Evolutionary conservation across 345 rosid species (phyloP), one percentile per base, ranked within the genome.

Genomic region (Populus ilicifolia): DNA sequence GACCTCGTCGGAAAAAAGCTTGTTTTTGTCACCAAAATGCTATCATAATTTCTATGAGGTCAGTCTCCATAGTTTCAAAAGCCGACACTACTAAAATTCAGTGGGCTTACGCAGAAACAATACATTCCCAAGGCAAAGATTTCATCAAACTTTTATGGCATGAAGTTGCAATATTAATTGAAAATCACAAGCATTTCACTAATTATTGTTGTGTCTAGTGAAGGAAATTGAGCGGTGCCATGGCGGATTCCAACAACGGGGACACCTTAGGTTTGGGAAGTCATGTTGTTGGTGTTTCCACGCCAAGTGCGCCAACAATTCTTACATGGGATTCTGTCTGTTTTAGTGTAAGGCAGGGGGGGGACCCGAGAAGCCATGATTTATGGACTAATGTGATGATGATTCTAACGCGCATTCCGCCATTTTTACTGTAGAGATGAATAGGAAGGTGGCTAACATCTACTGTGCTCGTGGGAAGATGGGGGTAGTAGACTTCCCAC

Each of bases 401-500:
- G 61, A 50, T 50, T 5, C 56, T 5, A 5, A 50, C 18, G 56
- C 56, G 5, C 6, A 50, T 50, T 50, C 21, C 56, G 18, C n/a
- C 21, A 1, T 16, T 17, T 5, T 0, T 0, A 35, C 27, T 35
- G 23, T 52, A 8, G 1, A 52, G 61, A 6, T 54, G 61, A 54
- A 21, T 8, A 2, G 11, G 61, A 29, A 7, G 61, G 12, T 21
- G 25, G 23, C 27, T 33, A 9, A 29, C 5, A 16, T 13, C 1
- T 16, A 18, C 27, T 17, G 17, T 46, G 67, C 75, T 20, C 68
- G 73, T 62, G 79, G 39, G 77, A 75, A 56, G 25, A 69, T 72
- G 86, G 82, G 65, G 13, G 30, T 52, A 68, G 79, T 79, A 80
- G 85, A 80, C 75, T 78, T 85, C 78, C 85, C 84, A 82, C 83